Conservation (phyloP, 1,284 basidiomycete genomes). For the Pseudozyma sp. region DNA sequence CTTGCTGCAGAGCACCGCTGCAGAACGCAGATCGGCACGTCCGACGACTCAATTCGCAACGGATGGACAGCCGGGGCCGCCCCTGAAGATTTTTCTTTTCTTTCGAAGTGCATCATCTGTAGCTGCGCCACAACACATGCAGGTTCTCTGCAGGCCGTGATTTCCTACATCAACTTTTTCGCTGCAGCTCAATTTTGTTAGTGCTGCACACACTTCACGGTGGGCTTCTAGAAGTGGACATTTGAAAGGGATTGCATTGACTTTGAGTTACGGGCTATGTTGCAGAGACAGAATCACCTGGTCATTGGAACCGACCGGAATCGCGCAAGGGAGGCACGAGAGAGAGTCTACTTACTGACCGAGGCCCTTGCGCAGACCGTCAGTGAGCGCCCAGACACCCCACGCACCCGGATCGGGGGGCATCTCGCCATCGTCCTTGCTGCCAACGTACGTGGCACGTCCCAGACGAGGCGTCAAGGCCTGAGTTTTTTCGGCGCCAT, state of each 20-base stretch:
- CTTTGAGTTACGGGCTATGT: neutral
- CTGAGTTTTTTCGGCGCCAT: slow-evolving; percentile 72
- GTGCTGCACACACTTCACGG: too few relatives aligned
- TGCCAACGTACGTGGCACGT: slow-evolving; percentile 72
- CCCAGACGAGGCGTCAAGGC: slow-evolving; percentile 73
- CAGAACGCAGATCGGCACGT: slow-evolving; percentile 1
- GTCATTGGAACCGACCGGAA: too few relatives aligned
- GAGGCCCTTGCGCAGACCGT: slow-evolving; percentile 63
- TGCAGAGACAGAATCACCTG: too few relatives aligned
- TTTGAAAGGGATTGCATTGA: neutral
- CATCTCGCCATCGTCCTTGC: slow-evolving; percentile 62
- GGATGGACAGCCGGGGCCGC: neutral
- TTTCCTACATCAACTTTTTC: neutral
- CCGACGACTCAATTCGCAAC: slow-evolving; percentile 4
- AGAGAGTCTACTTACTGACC: slow-evolving; percentile 21
- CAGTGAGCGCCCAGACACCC: slow-evolving; percentile 71
- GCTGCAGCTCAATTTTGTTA: too few relatives aligned
- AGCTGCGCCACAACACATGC: too few relatives aligned
- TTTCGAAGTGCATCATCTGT: too few relatives aligned
- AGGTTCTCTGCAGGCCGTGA: neutral
- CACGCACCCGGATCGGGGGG: slow-evolving; percentile 74
- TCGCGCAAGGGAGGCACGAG: too few relatives aligned
- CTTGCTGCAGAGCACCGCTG: neutral
- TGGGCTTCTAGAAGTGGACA: too few relatives aligned
- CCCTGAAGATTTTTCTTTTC: neutral